These are phyloP conservation scores for Penicillium manginii DNA, from an alignment of 495 filamentous ascomycete genomes.

Conservation along the genomic window DNA sequence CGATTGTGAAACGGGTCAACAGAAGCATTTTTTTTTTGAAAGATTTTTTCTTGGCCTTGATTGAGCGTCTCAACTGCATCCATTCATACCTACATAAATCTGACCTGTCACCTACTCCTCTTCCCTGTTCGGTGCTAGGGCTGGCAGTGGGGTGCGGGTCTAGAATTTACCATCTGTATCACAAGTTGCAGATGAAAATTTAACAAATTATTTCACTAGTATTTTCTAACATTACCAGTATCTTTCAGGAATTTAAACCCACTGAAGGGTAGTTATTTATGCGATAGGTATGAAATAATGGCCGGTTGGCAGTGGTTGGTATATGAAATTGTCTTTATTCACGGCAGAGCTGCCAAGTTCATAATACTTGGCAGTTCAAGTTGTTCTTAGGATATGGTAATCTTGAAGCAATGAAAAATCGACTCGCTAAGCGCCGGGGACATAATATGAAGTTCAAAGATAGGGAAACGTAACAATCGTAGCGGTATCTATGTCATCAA, in stretches of 20 bases:
- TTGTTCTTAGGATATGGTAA: too few relatives aligned
- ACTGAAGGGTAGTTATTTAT: too few relatives aligned
- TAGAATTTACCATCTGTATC: background rate
- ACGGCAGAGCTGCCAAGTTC: too few relatives aligned
- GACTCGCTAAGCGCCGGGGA: conserved; percentile 22
- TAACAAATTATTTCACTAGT: too few relatives aligned
- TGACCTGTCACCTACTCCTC: background rate
- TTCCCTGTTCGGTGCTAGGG: too few relatives aligned
- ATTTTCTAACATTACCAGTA: too few relatives aligned
- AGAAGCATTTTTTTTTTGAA: conserved; percentile 9
- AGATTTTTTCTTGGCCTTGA: background rate
- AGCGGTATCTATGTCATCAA: conserved; percentile 17
- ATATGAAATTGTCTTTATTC: too few relatives aligned
- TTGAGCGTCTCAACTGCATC: background rate
- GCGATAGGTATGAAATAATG: too few relatives aligned
- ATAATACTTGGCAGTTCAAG: background rate
- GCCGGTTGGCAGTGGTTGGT: too few relatives aligned
- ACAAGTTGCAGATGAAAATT: too few relatives aligned
- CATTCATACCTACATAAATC: background rate
- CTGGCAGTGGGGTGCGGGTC: background rate
- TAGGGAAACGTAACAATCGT: conserved; percentile 24
- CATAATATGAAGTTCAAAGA: conserved; percentile 3
- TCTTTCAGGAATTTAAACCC: too few relatives aligned
- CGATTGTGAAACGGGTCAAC: conserved; percentile 10
- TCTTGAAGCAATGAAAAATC: conserved; percentile 1